These are phyloP conservation scores for Podospora pseudopauciseta DNA, from an alignment of 495 filamentous ascomycete species.

Conservation along the genomic window DNA sequence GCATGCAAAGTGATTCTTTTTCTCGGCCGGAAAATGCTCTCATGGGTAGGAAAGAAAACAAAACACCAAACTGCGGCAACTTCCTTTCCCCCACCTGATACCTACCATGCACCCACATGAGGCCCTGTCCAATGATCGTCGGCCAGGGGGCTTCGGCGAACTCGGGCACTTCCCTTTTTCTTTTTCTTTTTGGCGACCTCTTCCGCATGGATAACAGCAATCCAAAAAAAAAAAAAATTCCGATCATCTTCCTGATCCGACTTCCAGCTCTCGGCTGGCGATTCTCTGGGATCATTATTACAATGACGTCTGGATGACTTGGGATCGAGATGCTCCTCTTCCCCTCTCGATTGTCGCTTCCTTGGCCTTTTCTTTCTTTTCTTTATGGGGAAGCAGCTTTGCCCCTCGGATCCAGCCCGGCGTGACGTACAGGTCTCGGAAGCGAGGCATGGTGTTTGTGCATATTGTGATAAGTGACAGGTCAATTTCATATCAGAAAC, in stretches of 20 bases:
- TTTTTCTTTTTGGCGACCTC: neutral
- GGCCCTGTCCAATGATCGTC: neutral
- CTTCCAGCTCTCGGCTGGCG: neutral
- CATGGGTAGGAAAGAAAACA: neutral
- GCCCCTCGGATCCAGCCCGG: neutral
- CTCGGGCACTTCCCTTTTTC: neutral
- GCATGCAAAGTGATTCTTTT: neutral
- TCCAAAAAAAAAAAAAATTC: neutral
- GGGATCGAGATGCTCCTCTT: neutral
- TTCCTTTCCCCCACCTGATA: neutral
- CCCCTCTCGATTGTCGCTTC: conserved; percentile 3
- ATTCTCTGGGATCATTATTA: neutral
- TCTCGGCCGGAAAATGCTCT: conserved; percentile 1
- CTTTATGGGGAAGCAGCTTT: neutral
- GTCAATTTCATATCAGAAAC: neutral
- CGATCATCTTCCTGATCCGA: neutral
- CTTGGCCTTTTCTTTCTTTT: neutral
- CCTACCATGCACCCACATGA: neutral
- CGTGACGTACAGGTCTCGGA: neutral
- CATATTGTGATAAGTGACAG: neutral
- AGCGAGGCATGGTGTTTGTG: neutral
- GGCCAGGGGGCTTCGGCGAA: neutral
- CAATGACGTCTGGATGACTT: neutral
- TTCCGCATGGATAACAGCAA: neutral
- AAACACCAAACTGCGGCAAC: neutral